A percentile compares a stretch with the other conserved stretches of the same genome.
phyloP scores from a whole-genome alignment of 768 basidiomycete species.

The Dentipellis fragilis region DNA sequence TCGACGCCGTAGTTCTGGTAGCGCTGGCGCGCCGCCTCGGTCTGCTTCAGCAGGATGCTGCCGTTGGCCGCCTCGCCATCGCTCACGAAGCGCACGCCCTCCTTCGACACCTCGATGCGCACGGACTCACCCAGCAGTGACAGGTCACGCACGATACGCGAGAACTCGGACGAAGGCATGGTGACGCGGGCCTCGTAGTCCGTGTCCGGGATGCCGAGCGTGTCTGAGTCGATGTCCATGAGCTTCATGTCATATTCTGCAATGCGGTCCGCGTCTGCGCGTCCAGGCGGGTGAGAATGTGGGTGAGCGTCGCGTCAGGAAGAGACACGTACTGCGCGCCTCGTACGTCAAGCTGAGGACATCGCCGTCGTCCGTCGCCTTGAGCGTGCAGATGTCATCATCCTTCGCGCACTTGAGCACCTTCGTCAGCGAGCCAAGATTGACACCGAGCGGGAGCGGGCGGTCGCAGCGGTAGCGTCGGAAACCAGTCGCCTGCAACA shows the following conservation, averaged over 20 bases:
- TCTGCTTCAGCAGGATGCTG: slow-evolving; percentile 72
- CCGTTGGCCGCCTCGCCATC: slow-evolving; percentile 96
- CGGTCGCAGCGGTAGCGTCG: slow-evolving; percentile 87
- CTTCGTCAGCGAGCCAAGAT: slow-evolving; percentile 83
- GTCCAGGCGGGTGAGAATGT: not conserved
- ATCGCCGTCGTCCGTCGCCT: slow-evolving; percentile 87
- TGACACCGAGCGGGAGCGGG: slow-evolving; percentile 85
- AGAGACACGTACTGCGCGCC: slow-evolving; percentile 57
- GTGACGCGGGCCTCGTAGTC: slow-evolving; percentile 91
- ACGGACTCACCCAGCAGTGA: slow-evolving; percentile 87
- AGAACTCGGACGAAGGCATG: slow-evolving; percentile 80
- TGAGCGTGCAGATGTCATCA: slow-evolving; percentile 85
- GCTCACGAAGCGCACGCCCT: slow-evolving; percentile 85
- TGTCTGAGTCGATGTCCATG: slow-evolving; percentile 98
- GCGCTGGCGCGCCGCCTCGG: slow-evolving; percentile 27
- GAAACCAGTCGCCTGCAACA: slow-evolving; percentile 74
- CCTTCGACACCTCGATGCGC: slow-evolving; percentile 91
- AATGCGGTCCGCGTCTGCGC: slow-evolving; percentile 77
- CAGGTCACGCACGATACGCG: slow-evolving; percentile 88
- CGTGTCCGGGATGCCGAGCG: slow-evolving; percentile 92
- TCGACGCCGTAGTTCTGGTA: slow-evolving; percentile 16
- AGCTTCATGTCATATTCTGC: slow-evolving; percentile 99
- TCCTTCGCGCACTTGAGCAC: slow-evolving; percentile 97
- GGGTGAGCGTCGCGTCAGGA: not conserved
- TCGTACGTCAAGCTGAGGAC: slow-evolving; percentile 84